Evolutionary conservation across 331 rosid genomes (phyloP).

Genomic region (Acacia pycnantha): DNA sequence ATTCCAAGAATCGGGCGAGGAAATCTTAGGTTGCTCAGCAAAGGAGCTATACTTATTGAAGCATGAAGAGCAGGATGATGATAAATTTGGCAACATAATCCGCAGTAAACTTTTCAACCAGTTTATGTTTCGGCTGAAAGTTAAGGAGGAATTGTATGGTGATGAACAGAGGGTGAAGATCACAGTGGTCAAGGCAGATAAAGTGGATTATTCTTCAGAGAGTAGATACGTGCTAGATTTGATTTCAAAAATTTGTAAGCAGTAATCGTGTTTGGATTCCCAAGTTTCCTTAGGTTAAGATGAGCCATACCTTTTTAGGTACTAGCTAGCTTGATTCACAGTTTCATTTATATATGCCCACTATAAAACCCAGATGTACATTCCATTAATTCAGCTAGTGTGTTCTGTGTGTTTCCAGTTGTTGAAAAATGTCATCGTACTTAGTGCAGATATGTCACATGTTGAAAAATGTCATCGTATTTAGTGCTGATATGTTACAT

Average conservation of each 20-base stretch:
- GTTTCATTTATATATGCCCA: slow-evolving; percentile 13
- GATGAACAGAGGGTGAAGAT: slow-evolving; percentile 92
- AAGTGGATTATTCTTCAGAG: slow-evolving; percentile 67
- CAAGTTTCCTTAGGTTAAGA: background rate
- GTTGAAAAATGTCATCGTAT: slow-evolving; percentile 1
- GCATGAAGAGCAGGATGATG: slow-evolving; percentile 72
- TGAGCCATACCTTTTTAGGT: background rate
- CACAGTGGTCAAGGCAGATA: slow-evolving; percentile 84
- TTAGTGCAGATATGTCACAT: background rate
- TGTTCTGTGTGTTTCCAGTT: slow-evolving; percentile 1
- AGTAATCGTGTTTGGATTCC: slow-evolving; percentile 21
- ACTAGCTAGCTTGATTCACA: slow-evolving; percentile 16
- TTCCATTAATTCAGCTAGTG: background rate
- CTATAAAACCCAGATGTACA: slow-evolving; percentile 12
- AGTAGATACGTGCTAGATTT: slow-evolving; percentile 67
- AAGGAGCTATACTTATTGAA: slow-evolving; percentile 78
- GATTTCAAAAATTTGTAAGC: slow-evolving; percentile 53
- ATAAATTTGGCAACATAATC: slow-evolving; percentile 61
- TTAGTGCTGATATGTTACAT: background rate
- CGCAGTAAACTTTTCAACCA: slow-evolving; percentile 64
- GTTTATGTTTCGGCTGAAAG: slow-evolving; percentile 74
- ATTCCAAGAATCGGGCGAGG: slow-evolving; percentile 94
- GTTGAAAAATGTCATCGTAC: background rate
- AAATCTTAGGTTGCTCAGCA: slow-evolving; percentile 79
- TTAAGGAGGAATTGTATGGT: slow-evolving; percentile 82